These are phyloP conservation scores for Ogataea hybrid DNA, from an alignment of 1,139 yeast species.

Conservation along the genomic window DNA sequence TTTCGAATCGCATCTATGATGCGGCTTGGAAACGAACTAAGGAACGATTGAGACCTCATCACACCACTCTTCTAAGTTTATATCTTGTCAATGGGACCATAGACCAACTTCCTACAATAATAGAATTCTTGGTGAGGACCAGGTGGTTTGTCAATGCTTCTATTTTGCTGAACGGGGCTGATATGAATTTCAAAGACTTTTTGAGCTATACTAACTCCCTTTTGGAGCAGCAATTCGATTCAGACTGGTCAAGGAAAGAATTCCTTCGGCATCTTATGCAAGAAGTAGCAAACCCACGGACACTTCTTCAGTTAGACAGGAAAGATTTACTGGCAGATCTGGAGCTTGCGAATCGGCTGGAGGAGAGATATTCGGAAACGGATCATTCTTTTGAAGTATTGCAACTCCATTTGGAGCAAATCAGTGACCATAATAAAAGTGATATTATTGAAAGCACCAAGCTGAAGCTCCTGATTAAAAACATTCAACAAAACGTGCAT, in stretches of 20 bases:
- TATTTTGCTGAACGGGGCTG: slow-evolving; percentile 9
- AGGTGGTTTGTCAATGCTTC: slow-evolving; percentile 22
- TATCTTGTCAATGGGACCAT: too few relatives aligned
- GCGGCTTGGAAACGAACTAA: not conserved
- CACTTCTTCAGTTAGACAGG: slow-evolving; percentile 5
- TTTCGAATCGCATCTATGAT: too few relatives aligned
- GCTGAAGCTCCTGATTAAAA: not conserved
- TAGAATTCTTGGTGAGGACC: not conserved
- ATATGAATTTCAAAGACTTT: slow-evolving; percentile 16
- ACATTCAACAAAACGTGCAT: not conserved
- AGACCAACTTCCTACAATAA: not conserved
- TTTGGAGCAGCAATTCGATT: slow-evolving; percentile 11
- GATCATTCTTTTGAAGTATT: not conserved
- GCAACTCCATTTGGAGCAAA: not conserved
- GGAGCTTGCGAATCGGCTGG: slow-evolving; percentile 3
- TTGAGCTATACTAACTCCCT: slow-evolving; percentile 12
- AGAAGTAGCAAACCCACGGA: not conserved
- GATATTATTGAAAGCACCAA: slow-evolving; percentile 1
- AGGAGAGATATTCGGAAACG: slow-evolving; percentile 1
- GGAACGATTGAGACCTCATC: slow-evolving; percentile 1
- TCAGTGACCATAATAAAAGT: too few relatives aligned
- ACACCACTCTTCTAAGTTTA: not conserved
- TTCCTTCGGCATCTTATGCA: slow-evolving; percentile 9
- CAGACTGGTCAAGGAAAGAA: slow-evolving; percentile 15
- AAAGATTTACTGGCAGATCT: not conserved